Evolutionary conservation across 2,329 filamentous ascomycete species (phyloP).

Genomic region (Myriosclerotinia duriaeana): DNA sequence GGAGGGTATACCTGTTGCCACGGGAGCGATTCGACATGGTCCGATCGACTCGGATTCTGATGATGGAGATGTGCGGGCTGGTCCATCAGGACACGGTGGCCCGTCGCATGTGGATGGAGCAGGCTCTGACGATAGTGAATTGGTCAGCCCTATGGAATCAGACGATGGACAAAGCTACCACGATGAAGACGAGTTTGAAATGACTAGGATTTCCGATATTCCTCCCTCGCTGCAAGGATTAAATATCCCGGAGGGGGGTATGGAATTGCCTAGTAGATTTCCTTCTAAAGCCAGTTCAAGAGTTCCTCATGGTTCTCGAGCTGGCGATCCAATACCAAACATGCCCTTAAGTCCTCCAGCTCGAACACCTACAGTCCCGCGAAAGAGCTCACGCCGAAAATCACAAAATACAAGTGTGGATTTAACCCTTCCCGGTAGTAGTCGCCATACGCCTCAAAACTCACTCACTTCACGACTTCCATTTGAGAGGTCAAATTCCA

Average conservation of each 20-base stretch:
- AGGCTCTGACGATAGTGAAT: constrained; percentile 30
- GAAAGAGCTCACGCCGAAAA: constrained; percentile 68
- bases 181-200: constrained; percentile 46
- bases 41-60: constrained; percentile 65
- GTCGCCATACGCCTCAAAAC: constrained; percentile 28
- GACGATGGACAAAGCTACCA: constrained; percentile 51
- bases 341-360: constrained; percentile 29
- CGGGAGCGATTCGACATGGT: constrained; percentile 45
- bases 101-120: constrained; percentile 40
- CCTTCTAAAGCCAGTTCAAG: constrained; percentile 57
- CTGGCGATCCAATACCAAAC: constrained; percentile 44
- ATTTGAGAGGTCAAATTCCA: constrained; percentile 57
- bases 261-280: constrained; percentile 58
- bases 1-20: constrained; percentile 63
- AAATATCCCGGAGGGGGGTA: constrained; percentile 43
- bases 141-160: constrained; percentile 35
- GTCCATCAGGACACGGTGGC: constrained; percentile 42
- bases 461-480: constrained; percentile 46
- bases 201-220: constrained; percentile 48
- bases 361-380: constrained; percentile 53
- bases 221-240: constrained; percentile 62
- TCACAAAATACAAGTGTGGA: constrained; percentile 37
- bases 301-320: constrained; percentile 29
- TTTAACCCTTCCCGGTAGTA: constrained; percentile 19
- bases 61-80: background rate